Evolutionary conservation across 495 filamentous ascomycete genomes (phyloP), one percentile per base, ranked within the genome.

Genomic region (Stereocaulon alpinum): DNA sequence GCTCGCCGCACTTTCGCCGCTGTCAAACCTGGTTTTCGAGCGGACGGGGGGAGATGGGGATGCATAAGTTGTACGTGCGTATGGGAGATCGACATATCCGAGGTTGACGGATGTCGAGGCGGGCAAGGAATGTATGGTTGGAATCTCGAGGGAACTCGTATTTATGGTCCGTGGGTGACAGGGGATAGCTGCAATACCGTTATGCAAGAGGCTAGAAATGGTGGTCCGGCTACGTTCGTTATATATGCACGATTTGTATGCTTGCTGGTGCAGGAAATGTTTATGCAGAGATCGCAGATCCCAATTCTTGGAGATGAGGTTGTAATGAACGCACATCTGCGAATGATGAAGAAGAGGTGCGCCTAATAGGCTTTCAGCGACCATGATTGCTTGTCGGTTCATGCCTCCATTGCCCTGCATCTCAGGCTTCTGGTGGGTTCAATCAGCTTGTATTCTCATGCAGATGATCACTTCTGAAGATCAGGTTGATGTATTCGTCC

Each of bases 371-470:
- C 7, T 3, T 37, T 37, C 34, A 37, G 7, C 34, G 34, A 12
- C 34, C 34, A 10, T 10, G 12, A 12, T 12, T 37, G 34, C 7
- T 37, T 12, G 34, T 37, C 34, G 4, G 34, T 52, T 52, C 49
- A 52, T 52, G 30, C 2, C 49, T 32, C 49, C 29, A 18, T 37
- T 34, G 34, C 49, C 24, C 24, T 52, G 49, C 49, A 30, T 52
- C 49, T 52, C 34, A 29, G 49, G 49, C 49, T 18, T 52, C 27
- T 32, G 18, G 29, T 32, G 18, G 49, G 34, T 52, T 30, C 30
- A 30, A 52, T 52, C 49, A 30, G 49, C 49, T 52, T 32, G 49
- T 52, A 24, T 17, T 17, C 15, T 52, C 30, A 29, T 52, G 49
- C 49, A 37, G 10, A 32, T 52, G 49, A 37, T 12, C 49, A 32